Percentiles rank a stretch among this genome's conserved stretches.
Conservation (phyloP, 139 green algal genomes). For the Zygnema circumcarinatum region DNA sequence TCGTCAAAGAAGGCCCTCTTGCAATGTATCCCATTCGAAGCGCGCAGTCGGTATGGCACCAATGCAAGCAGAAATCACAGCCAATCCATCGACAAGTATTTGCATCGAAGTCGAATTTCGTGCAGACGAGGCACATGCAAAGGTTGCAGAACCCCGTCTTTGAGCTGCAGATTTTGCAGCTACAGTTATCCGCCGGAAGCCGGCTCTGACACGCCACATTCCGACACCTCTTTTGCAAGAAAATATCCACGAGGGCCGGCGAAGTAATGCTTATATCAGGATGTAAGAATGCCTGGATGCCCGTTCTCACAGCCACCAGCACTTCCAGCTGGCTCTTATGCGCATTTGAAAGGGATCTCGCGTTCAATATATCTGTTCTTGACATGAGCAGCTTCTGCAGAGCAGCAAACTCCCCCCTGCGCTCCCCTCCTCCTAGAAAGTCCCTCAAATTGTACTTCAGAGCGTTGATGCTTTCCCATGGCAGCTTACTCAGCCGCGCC, state of each 20-base stretch:
- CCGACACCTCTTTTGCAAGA: constrained; percentile 31
- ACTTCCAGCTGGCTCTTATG: constrained; percentile 39
- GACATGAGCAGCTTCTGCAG: neutral
- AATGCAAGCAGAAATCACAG: constrained; percentile 53
- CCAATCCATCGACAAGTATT: constrained; percentile 57
- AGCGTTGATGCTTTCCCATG: neutral
- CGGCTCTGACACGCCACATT: constrained; percentile 50
- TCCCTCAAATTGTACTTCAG: neutral
- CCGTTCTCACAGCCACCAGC: constrained; percentile 40
- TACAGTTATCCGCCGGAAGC: constrained; percentile 44
- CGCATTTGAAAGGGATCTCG: constrained; percentile 1
- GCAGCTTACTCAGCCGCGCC: neutral
- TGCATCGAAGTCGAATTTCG: constrained; percentile 54
- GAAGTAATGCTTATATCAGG: constrained; percentile 35
- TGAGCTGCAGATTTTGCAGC: constrained; percentile 25
- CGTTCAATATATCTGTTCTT: neutral
- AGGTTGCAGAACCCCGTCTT: constrained; percentile 42
- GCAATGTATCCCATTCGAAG: constrained; percentile 20
- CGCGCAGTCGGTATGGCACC: constrained; percentile 56
- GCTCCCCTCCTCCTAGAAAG: constrained; percentile 1
- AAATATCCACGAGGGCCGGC: constrained; percentile 31
- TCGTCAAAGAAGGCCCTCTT: neutral
- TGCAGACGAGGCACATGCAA: constrained; percentile 57
- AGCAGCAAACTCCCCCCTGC: neutral
- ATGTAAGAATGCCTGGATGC: constrained; percentile 54